Base-by-base conservation (phyloP, 2,329 filamentous ascomycete genomes). In the Colletotrichum sp. region DNA sequence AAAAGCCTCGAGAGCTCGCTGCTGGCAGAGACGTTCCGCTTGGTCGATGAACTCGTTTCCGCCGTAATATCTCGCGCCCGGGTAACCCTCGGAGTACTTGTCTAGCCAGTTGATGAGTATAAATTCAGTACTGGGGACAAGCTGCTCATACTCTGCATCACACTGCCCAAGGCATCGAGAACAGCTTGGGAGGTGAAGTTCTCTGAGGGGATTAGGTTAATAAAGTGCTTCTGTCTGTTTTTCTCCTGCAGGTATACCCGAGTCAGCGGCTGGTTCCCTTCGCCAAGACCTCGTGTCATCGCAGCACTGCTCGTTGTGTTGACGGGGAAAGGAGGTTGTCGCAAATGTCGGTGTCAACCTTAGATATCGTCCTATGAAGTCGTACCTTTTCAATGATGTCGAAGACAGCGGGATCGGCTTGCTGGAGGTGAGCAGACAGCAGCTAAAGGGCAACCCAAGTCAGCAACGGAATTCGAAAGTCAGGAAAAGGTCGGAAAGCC, bases 31-130 rank as follows among this genome's bases (percentile, higher is more conserved):
- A 62, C 94, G 89, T 87, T 98, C 96, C 7, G 96, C 92, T 81
- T 95, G 91, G 82, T 98, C 96, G 81, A 98, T 98, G 85, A 96
- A 96, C 86, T 98, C 94, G 85, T 98, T 98, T 78, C 96, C 96
- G 69, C 96, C 96, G 83, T 98, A 98, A 88, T 98, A 98, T 83
- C 96, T 91, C 76, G 96, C 96, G 72, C 97, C 97, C 36, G 96
- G 97, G 81, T 99, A 99, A 67, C 97, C 97, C 86, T 99, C 97
- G 1, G 97, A 98, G 87, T 99, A 99, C 85, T 99, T 98, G 87
- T 98, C 95, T 94, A 81, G 77, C 76, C 71, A 81, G 80, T 13
- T 13, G 12, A 13, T 52, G 10, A 52, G 43, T 21, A 24, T 13
- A 13, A 52, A 21, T 13, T 52, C 43, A 52, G 43, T 21, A 52